A percentile compares a stretch with the other conserved stretches of the same genome.
Conservation (phyloP, 345 rosid genomes). For the Camelina sativa region DNA sequence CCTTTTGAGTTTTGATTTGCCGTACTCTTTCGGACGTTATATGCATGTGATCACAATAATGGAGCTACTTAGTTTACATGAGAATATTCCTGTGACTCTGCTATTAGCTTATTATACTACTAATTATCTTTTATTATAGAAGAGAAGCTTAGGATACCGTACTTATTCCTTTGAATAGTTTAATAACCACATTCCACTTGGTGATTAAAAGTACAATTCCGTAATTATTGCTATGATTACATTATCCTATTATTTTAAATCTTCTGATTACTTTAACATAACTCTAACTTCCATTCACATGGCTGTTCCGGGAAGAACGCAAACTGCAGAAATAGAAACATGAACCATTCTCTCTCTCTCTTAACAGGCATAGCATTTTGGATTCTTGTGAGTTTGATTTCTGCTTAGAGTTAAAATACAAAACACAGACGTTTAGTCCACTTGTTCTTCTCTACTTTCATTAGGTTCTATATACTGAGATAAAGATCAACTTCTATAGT, state of each 20-base stretch:
- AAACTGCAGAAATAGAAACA: conserved; percentile 7
- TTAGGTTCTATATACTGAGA: conserved; percentile 7
- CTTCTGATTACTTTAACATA: conserved; percentile 31
- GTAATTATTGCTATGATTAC: conserved; percentile 22
- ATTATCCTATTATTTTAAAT: conserved; percentile 9
- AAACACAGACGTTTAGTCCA: neutral
- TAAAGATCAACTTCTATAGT: neutral
- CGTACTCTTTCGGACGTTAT: conserved; percentile 36
- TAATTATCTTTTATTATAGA: conserved; percentile 5
- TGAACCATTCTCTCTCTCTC: conserved; percentile 20
- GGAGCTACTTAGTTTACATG: conserved; percentile 28
- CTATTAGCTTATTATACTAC: conserved; percentile 25
- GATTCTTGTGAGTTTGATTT: conserved; percentile 9
- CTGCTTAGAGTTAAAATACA: conserved; percentile 14
- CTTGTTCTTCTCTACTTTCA: neutral
- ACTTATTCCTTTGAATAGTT: conserved; percentile 33
- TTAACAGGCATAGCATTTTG: conserved; percentile 5
- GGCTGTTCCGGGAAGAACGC: conserved; percentile 37
- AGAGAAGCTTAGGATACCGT: conserved; percentile 47
- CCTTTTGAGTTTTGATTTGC: conserved; percentile 27
- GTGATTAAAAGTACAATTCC: conserved; percentile 41
- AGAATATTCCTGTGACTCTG: conserved; percentile 15
- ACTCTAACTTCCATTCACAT: conserved; percentile 24
- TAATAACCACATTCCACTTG: conserved; percentile 37
- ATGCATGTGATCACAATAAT: conserved; percentile 41